These are phyloP conservation scores for Coemansia sp. DNA, from an alignment of 192 early-diverging fungal genomes.

Conservation along the genomic window DNA sequence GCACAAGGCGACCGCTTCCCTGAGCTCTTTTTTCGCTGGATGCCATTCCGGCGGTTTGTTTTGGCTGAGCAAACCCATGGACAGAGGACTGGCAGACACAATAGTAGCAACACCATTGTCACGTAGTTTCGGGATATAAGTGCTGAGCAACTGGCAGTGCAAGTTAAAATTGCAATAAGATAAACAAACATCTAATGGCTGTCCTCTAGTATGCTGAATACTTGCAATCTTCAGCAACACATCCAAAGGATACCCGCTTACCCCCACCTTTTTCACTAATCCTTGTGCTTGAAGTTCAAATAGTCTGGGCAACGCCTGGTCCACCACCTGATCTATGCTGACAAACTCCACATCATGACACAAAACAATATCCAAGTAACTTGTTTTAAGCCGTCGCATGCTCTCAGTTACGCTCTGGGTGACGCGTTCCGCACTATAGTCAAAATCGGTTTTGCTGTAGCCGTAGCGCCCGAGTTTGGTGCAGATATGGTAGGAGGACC, in stretches of 20 bases:
- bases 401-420: constrained; percentile 61
- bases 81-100: constrained; percentile 70
- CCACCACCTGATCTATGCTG: constrained; percentile 54
- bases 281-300: constrained; percentile 57
- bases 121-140: constrained; percentile 59
- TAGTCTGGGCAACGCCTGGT: constrained; percentile 60
- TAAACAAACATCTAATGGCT: constrained; percentile 64
- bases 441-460: constrained; percentile 59
- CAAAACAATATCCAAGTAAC: constrained; percentile 71
- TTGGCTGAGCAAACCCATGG: constrained; percentile 68
- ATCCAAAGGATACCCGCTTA: constrained; percentile 70
- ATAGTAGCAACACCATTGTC: constrained; percentile 60
- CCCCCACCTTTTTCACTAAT: constrained; percentile 66
- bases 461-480: constrained; percentile 82
- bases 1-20: constrained; percentile 55
- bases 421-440: constrained; percentile 62
- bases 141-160: constrained; percentile 60
- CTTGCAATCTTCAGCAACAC: constrained; percentile 62
- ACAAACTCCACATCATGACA: constrained; percentile 84
- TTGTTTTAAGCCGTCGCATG: constrained; percentile 60
- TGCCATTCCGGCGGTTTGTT: constrained; percentile 67
- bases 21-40: constrained; percentile 61
- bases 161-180: constrained; percentile 74
- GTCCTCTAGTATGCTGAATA: constrained; percentile 56
- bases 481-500: constrained; percentile 66